These are phyloP conservation scores for Paecilomyces sp. DNA, from an alignment of 2,329 filamentous ascomycete genomes.

Conservation along the genomic window DNA sequence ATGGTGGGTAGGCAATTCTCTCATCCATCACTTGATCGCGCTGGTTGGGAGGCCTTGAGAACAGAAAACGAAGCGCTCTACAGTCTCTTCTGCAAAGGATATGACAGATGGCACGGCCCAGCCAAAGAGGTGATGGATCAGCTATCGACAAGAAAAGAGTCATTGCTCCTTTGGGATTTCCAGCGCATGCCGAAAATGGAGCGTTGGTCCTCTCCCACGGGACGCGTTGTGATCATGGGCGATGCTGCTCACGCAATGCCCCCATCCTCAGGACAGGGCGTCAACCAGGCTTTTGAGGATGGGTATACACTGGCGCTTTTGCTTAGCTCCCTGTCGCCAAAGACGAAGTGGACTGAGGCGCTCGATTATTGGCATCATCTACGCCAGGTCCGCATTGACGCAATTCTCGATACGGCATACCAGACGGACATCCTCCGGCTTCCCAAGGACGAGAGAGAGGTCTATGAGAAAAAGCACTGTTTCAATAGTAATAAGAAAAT, in stretches of 20 bases:
- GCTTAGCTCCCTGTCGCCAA: conserved; percentile 17
- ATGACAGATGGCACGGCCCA: not conserved
- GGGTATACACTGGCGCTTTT: conserved; percentile 40
- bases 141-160: not conserved
- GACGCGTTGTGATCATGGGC: conserved; percentile 44
- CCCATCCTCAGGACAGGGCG: conserved; percentile 54
- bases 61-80: conserved; percentile 19
- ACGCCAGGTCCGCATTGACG: not conserved
- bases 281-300: conserved; percentile 53
- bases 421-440: not conserved
- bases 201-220: not conserved
- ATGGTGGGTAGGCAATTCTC: conserved; percentile 30
- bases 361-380: conserved; percentile 40
- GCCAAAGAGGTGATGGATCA: not conserved
- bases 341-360: conserved; percentile 16
- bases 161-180: conserved; percentile 5
- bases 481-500: not conserved
- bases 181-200: conserved; percentile 4
- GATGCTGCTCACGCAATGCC: conserved; percentile 59
- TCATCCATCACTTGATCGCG: conserved; percentile 21
- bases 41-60: conserved; percentile 25
- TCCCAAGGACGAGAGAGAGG: not conserved
- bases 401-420: not conserved
- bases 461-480: not conserved
- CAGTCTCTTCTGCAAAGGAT: conserved; percentile 5